A percentile compares a stretch with the other conserved stretches of the same genome.
These are phyloP conservation scores for Quercus lobata DNA, from an alignment of 331 rosid species.

Conservation along the genomic window DNA sequence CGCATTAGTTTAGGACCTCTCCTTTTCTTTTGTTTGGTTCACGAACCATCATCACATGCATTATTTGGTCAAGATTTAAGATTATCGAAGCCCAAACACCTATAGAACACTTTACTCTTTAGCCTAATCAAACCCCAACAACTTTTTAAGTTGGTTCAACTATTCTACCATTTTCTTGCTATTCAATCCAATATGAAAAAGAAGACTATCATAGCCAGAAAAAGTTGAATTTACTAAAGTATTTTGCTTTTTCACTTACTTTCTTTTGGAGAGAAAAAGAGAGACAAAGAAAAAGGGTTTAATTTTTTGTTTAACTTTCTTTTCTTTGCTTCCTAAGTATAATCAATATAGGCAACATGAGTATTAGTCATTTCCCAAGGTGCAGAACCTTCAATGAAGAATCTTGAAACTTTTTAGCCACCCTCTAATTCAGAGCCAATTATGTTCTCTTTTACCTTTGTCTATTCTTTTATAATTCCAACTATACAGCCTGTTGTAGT, in stretches of 20 bases:
- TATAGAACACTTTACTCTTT: neutral
- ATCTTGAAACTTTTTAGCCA: neutral
- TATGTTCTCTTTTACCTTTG: no score
- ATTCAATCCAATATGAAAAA: neutral
- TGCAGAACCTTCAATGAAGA: neutral
- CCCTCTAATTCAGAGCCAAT: no score
- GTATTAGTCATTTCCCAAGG: neutral
- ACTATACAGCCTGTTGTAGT: neutral
- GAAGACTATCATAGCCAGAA: no score
- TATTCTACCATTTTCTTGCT: neutral
- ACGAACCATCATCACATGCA: neutral
- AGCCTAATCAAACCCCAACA: neutral
- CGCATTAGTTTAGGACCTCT: neutral
- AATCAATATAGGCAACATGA: no score
- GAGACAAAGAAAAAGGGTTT: neutral
- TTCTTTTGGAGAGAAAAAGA: neutral
- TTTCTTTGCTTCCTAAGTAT: neutral
- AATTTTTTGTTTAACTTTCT: neutral
- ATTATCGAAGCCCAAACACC: neutral
- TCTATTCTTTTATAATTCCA: constrained; percentile 1
- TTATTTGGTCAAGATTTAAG: neutral
- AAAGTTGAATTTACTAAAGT: neutral
- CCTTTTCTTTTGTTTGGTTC: neutral
- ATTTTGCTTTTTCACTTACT: neutral
- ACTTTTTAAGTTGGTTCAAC: neutral